These are phyloP conservation scores for Sugiyamaella mastotermitis DNA, from an alignment of 805 yeast genomes.

Conservation along the genomic window DNA sequence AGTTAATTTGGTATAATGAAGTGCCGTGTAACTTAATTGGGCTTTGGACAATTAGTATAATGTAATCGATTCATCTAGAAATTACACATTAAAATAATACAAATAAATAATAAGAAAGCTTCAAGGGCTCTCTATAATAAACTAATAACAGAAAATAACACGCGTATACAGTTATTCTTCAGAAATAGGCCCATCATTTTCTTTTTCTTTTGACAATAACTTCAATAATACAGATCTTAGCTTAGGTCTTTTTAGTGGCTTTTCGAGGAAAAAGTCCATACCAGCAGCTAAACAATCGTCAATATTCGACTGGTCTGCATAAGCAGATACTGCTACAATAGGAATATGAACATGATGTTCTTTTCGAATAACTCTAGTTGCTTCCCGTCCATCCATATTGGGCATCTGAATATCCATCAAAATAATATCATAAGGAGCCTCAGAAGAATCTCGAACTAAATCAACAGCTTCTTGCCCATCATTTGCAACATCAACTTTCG, in stretches of 20 bases:
- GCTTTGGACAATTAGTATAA: too few relatives aligned
- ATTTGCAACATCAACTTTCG: constrained; percentile 67
- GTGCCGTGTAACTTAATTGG: too few relatives aligned
- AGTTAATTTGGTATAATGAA: too few relatives aligned
- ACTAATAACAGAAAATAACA: too few relatives aligned
- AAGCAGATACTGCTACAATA: constrained; percentile 91
- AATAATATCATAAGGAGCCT: constrained; percentile 53
- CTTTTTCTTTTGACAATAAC: constrained; percentile 3
- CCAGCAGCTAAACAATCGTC: constrained; percentile 75
- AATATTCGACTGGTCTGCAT: constrained; percentile 87
- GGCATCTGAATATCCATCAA: constrained; percentile 99
- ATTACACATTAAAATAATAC: too few relatives aligned
- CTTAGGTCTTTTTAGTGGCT: constrained; percentile 74
- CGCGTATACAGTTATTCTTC: too few relatives aligned
- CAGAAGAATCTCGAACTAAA: constrained; percentile 38
- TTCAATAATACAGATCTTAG: constrained; percentile 46
- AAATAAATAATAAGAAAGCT: too few relatives aligned
- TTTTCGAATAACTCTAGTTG: constrained; percentile 67
- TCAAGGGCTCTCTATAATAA: too few relatives aligned
- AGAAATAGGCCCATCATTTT: too few relatives aligned
- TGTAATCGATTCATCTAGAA: too few relatives aligned
- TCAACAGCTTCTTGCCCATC: constrained; percentile 90
- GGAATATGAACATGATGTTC: constrained; percentile 61
- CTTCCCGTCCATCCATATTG: constrained; percentile 78
- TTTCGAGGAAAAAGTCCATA: constrained; percentile 85